Evolutionary conservation across 108 stramenopile genomes (phyloP).

Genomic region (Ochromonas danica): DNA sequence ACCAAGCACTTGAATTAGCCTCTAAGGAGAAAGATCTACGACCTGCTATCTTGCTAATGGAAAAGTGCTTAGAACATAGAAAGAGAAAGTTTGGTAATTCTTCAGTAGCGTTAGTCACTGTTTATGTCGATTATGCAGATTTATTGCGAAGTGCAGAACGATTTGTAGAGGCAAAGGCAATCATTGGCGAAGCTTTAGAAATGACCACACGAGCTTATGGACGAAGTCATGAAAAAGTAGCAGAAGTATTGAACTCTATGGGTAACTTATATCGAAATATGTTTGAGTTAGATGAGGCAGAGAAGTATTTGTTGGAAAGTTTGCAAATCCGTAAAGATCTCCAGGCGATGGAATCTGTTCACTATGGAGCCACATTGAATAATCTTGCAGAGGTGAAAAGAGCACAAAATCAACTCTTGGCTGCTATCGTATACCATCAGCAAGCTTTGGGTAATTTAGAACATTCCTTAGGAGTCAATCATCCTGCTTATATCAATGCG

Average conservation of each 20-base stretch:
- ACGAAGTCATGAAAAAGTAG: neutral
- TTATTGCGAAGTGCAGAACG: neutral
- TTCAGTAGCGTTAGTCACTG: neutral
- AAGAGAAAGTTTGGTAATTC: neutral
- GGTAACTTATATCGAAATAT: neutral
- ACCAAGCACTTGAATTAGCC: neutral
- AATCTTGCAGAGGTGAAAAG: slow-evolving; percentile 2
- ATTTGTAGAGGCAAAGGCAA: neutral
- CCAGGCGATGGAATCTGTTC: neutral
- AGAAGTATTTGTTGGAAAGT: neutral
- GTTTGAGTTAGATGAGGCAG: neutral
- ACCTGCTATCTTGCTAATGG: neutral
- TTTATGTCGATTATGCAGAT: neutral
- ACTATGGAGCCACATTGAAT: neutral
- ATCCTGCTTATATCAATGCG: slow-evolving; percentile 5
- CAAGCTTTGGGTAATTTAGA: neutral
- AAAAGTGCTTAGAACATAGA: neutral
- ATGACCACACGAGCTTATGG: neutral
- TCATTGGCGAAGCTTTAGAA: neutral
- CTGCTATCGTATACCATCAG: neutral
- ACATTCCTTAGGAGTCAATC: neutral
- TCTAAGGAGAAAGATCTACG: neutral
- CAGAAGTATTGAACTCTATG: neutral
- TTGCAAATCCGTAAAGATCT: slow-evolving; percentile 1
- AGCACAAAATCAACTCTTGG: neutral